Evolutionary conservation across 73 alveolate species (phyloP), one percentile per base, ranked within the genome.

Genomic region (Paramecium sexaurelia): DNA sequence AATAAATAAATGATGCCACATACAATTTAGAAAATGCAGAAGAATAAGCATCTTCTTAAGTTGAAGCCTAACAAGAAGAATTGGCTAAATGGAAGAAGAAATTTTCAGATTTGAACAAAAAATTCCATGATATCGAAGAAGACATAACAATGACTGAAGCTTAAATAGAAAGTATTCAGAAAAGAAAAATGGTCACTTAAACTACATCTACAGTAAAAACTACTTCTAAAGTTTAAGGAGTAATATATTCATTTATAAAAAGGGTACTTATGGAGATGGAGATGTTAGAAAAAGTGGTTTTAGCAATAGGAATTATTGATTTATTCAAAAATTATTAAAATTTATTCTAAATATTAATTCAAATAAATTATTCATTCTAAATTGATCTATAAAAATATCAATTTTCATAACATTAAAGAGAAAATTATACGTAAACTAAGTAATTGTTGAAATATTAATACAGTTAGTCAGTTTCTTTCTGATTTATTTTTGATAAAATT

Each of bases 21-120:
- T 71, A 35, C 13, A 37, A 35, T 15, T 5, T 71, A 71, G 86
- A 71, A 37, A 71, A 37, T 71, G 86, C 57, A 11, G 86, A 71
- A 2, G 86, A 71, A n/a, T 22, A 71, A 61, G 86, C 86, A 27
- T 9, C 56, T 0, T 11, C 37, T 33, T 19, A 71, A 71, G 55
- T 35, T 6, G 51, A 29, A 27, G 56, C 83, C 6, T 29, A 26
- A 29, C 26, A 5, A 61, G 20, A 0, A n/a, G 86, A 71, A 35
- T 71, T 71, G 15, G 86, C 86, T 3, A 37, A 71, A 71, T 71
- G 86, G 86, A 71, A 71, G 43, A 71, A 71, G 56, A 71, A 71
- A 33, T 71, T 71, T 33, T 71, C 55, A 10, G 56, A 35, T 0
- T 20, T 71, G 32, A 71, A 71, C 13, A 71, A 37, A 37, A 15